A percentile compares a stretch with the other conserved stretches of the same genome.
Conservation (phyloP, 2,329 filamentous ascomycete species). For the Trichophyton schoenleinii region DNA sequence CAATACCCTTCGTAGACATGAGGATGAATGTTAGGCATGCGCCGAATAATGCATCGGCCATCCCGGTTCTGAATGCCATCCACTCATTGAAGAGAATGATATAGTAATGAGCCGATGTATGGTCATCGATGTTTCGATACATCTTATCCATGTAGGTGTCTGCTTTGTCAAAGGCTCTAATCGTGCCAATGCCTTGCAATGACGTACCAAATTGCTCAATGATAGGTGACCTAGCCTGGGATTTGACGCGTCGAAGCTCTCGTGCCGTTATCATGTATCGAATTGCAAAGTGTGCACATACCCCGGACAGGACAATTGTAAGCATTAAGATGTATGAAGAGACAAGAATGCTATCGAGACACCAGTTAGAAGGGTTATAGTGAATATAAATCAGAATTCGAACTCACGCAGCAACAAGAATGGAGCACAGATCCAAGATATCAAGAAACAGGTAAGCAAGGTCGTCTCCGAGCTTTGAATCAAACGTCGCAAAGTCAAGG, state of each 20-base stretch:
- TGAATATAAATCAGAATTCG: not conserved
- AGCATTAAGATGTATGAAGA: constrained; percentile 2
- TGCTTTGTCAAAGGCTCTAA: not conserved
- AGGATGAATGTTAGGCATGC: not conserved
- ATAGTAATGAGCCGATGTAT: not conserved
- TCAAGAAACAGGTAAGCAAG: not conserved
- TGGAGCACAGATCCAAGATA: not conserved
- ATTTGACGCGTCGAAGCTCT: constrained; percentile 3
- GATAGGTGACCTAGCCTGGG: not conserved
- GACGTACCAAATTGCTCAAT: constrained; percentile 5
- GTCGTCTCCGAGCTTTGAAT: constrained; percentile 26
- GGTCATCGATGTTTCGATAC: constrained; percentile 4
- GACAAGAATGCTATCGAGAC: not conserved
- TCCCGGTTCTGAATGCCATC: constrained; percentile 1
- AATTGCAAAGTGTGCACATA: constrained; percentile 2
- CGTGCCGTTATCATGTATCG: constrained; percentile 5
- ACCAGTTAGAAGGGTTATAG: not conserved
- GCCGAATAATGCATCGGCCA: not conserved
- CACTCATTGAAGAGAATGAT: constrained; percentile 4
- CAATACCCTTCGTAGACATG: not conserved
- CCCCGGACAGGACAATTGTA: not conserved
- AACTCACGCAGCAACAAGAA: constrained; percentile 4
- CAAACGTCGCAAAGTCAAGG: constrained; percentile 77
- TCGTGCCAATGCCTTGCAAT: not conserved
- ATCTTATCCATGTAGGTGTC: constrained; percentile 3